These are phyloP conservation scores for Pythium insidiosum DNA, from an alignment of 352 stramenopile genomes.

Conservation along the genomic window DNA sequence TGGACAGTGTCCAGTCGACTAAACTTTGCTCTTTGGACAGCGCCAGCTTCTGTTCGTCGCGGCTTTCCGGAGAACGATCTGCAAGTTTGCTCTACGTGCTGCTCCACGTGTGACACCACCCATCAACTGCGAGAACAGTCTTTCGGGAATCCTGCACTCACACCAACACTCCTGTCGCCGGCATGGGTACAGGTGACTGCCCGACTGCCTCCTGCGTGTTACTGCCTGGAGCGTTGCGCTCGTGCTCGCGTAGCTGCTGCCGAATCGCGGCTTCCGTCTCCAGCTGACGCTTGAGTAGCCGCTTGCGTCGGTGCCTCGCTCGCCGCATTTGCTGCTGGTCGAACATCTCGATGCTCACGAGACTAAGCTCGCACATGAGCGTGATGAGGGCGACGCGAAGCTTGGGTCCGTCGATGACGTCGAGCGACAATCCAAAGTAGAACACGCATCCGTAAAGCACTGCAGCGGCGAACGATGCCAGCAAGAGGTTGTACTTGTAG, in stretches of 20 bases:
- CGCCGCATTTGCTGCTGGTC: slow-evolving; percentile 52
- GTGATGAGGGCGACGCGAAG: slow-evolving; percentile 53
- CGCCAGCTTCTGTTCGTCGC: no score
- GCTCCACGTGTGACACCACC: no score
- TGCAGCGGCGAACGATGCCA: slow-evolving; percentile 42
- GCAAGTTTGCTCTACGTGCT: no score
- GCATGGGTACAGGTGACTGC: slow-evolving; percentile 12
- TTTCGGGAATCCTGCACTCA: no score
- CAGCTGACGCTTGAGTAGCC: slow-evolving; percentile 36
- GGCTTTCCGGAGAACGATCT: no score
- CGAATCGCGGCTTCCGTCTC: slow-evolving; percentile 12
- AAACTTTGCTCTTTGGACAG: no score
- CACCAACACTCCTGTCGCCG: no score
- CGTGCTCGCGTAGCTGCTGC: no score
- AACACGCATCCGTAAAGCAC: slow-evolving; percentile 49
- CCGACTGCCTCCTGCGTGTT: slow-evolving; percentile 5
- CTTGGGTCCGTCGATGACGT: slow-evolving; percentile 45
- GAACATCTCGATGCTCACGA: slow-evolving; percentile 69
- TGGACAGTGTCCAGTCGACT: no score
- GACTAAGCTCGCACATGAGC: slow-evolving; percentile 49
- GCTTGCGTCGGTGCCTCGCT: slow-evolving; percentile 50
- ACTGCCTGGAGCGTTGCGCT: slow-evolving; percentile 4
- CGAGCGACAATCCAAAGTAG: slow-evolving; percentile 49
- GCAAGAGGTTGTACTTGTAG: slow-evolving; percentile 80
- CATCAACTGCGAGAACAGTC: no score